Evolutionary conservation across 495 filamentous ascomycete species (phyloP).

Genomic region (Aspergillus baeticus): DNA sequence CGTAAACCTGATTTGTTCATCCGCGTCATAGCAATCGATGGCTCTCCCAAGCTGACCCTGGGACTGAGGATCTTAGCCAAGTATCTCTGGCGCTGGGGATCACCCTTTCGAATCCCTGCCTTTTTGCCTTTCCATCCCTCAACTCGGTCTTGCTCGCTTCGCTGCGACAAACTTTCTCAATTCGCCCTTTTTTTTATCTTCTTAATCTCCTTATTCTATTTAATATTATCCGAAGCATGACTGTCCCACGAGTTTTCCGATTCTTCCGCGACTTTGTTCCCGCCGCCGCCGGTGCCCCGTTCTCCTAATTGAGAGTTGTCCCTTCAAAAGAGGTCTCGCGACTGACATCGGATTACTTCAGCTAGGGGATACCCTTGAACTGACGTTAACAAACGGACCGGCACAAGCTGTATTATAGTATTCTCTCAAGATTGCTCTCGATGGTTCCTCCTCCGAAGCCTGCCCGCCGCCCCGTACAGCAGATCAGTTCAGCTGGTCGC

Average conservation of each 20-base stretch:
- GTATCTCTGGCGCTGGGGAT: conserved; percentile 1
- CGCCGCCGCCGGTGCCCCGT: conserved; percentile 13
- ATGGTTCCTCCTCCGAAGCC: conserved; percentile 24
- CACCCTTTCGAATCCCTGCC: conserved; percentile 10
- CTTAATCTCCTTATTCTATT: neutral
- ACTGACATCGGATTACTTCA: neutral
- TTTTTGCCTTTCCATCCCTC: neutral
- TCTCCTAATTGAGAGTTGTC: conserved; percentile 26
- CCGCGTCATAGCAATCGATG: conserved; percentile 13
- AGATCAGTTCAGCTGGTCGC: conserved; percentile 44
- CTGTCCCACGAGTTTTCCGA: conserved; percentile 12
- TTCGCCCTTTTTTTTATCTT: neutral
- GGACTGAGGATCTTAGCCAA: neutral
- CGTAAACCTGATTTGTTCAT: conserved; percentile 5
- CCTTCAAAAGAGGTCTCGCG: conserved; percentile 11
- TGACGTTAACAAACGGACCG: neutral
- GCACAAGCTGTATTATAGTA: conserved; percentile 9
- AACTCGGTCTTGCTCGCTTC: neutral
- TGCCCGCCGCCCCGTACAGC: conserved; percentile 25
- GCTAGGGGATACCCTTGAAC: conserved; percentile 11
- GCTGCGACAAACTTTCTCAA: too few species aligned
- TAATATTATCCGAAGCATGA: conserved; percentile 18
- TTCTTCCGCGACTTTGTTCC: conserved; percentile 7
- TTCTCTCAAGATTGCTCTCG: conserved; percentile 6
- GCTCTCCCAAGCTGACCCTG: neutral